phyloP scores from a whole-genome alignment of 257 asterid species.

The Scutellaria barbata region DNA sequence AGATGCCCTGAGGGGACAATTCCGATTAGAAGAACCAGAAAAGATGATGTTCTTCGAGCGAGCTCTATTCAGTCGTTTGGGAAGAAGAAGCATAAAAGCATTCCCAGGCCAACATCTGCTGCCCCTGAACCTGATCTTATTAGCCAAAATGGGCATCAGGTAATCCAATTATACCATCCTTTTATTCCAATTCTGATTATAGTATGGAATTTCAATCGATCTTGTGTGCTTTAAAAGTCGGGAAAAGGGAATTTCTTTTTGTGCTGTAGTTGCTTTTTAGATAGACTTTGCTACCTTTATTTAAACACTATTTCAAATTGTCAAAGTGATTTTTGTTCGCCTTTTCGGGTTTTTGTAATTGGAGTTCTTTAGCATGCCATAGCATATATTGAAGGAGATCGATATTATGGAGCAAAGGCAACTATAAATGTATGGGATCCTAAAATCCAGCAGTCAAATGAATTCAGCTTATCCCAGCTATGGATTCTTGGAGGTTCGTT shows the following conservation, averaged over 20 bases:
- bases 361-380: constrained; percentile 84
- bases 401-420: constrained; percentile 87
- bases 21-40: constrained; percentile 76
- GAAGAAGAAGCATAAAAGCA: constrained; percentile 54
- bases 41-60: constrained; percentile 70
- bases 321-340: constrained; percentile 31
- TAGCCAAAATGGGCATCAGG: constrained; percentile 86
- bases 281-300: background rate
- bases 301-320: constrained; percentile 25
- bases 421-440: constrained; percentile 90
- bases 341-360: constrained; percentile 39
- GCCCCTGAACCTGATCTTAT: constrained; percentile 62
- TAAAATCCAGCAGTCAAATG: constrained; percentile 74
- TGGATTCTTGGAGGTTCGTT: constrained; percentile 90
- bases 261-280: constrained; percentile 13
- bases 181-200: background rate
- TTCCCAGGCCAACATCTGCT: constrained; percentile 57
- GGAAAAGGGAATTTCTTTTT: constrained; percentile 28
- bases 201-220: background rate
- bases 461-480: constrained; percentile 82
- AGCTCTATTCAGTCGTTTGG: constrained; percentile 65
- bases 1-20: constrained; percentile 77
- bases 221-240: constrained; percentile 22
- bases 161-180: constrained; percentile 33
- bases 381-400: constrained; percentile 78